Conservation (phyloP, 2,329 filamentous ascomycete genomes). For the Epichloe baconii region DNA sequence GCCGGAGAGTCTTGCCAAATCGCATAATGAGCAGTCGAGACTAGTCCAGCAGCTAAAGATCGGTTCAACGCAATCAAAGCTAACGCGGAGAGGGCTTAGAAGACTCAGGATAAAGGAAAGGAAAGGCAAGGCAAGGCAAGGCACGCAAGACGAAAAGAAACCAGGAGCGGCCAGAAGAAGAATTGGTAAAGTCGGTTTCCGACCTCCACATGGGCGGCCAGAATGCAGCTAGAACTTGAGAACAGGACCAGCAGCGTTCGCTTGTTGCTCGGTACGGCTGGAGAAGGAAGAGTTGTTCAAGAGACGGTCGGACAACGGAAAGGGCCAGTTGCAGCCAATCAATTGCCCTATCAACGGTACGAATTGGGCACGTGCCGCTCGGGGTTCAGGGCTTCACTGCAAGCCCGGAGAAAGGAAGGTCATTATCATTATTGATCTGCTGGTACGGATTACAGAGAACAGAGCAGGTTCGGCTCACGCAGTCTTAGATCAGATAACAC, state of each 20-base stretch:
- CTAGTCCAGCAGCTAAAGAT: background rate
- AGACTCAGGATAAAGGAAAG: background rate
- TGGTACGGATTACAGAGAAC: no score
- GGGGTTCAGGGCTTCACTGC: no score
- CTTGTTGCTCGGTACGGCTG: background rate
- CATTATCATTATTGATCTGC: no score
- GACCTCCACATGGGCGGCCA: background rate
- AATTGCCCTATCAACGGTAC: constrained; percentile 6
- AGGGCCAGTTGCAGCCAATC: background rate
- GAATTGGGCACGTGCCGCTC: constrained; percentile 2
- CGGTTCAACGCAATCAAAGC: no score
- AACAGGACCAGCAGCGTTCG: background rate
- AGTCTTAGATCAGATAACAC: no score
- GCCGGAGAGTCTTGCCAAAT: constrained; percentile 79
- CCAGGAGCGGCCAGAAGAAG: background rate
- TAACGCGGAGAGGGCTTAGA: background rate
- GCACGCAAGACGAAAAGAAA: background rate
- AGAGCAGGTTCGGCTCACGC: no score
- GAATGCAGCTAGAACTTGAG: no score
- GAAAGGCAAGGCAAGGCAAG: background rate
- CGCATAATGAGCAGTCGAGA: constrained; percentile 49
- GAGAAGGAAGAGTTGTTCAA: background rate
- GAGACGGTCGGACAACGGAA: no score
- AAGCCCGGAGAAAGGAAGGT: no score
- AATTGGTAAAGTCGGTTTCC: background rate